A percentile compares a stretch with the other conserved stretches of the same genome.
Conservation (phyloP, 2,329 filamentous ascomycete genomes). For the Coniochaeta sp. region DNA sequence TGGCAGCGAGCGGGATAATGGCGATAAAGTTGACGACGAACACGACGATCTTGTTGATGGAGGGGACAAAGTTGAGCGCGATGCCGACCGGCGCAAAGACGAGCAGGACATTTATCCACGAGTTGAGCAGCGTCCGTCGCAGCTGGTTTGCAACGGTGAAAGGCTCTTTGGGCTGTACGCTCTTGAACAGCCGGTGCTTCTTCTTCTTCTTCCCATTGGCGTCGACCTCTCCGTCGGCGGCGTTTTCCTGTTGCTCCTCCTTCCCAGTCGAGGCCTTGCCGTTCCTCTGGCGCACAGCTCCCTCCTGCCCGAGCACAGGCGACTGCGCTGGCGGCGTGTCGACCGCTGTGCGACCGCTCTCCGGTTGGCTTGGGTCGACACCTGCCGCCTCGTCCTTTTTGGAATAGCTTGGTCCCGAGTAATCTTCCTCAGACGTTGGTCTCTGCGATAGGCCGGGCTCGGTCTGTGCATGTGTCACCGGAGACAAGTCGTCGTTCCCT, state of each 20-base stretch:
- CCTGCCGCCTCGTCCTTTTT: background rate
- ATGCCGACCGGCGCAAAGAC: conserved; percentile 75
- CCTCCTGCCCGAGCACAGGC: background rate
- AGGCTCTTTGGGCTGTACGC: conserved; percentile 40
- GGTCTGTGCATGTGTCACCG: conserved; percentile 26
- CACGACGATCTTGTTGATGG: conserved; percentile 51
- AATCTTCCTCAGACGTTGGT: background rate
- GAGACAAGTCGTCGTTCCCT: conserved; percentile 13
- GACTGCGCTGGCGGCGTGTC: background rate
- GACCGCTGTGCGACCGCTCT: conserved; percentile 1
- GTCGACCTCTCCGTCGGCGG: conserved; percentile 13
- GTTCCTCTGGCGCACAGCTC: conserved; percentile 14
- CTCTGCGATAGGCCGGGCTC: conserved; percentile 12
- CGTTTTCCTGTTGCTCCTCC: conserved; percentile 15
- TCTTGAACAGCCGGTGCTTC: conserved; percentile 36
- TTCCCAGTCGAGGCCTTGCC: conserved; percentile 12
- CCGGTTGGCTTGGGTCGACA: background rate
- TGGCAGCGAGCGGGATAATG: conserved; percentile 80
- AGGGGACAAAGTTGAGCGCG: conserved; percentile 55
- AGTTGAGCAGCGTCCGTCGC: conserved; percentile 67
- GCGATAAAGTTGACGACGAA: conserved; percentile 93
- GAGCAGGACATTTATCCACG: conserved; percentile 80
- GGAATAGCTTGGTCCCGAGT: background rate
- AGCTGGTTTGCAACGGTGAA: conserved; percentile 60
- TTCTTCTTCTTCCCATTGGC: conserved; percentile 24